phyloP scores from a whole-genome alignment of 805 yeast species.

The Ogataea trehalophila region DNA sequence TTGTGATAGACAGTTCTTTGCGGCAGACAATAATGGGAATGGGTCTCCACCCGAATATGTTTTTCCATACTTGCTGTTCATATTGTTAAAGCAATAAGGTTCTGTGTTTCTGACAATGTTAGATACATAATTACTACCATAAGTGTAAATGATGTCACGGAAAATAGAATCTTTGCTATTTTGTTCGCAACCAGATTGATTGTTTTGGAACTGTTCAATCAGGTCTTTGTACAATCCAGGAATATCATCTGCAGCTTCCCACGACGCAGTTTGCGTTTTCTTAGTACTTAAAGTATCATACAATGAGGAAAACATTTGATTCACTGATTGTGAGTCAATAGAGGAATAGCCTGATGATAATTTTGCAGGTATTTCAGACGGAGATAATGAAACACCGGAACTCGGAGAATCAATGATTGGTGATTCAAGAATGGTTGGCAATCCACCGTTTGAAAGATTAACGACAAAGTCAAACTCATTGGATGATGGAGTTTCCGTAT shows the following conservation, averaged over 20 bases:
- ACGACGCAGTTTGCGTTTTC: slow-evolving; percentile 19
- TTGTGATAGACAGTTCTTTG: too few relatives aligned
- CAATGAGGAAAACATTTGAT: slow-evolving; percentile 23
- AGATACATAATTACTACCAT: too few relatives aligned
- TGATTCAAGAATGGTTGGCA: neutral
- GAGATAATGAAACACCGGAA: neutral
- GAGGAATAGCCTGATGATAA: neutral
- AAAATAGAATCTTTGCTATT: neutral
- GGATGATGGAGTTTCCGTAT: neutral
- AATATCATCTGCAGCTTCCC: slow-evolving; percentile 4
- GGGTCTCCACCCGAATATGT: neutral
- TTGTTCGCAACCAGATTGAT: too few relatives aligned
- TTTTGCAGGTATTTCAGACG: neutral
- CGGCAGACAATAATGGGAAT: too few relatives aligned
- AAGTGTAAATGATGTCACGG: too few relatives aligned
- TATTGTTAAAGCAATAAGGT: neutral
- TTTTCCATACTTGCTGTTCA: neutral
- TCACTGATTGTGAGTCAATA: slow-evolving; percentile 15
- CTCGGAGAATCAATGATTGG: neutral
- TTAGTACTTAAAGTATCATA: slow-evolving; percentile 15
- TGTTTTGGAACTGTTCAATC: neutral
- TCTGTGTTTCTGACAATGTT: too few relatives aligned
- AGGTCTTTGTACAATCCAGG: slow-evolving; percentile 4
- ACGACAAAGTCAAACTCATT: slow-evolving; percentile 13
- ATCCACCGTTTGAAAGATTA: slow-evolving; percentile 1